These are phyloP conservation scores for Calvatia gigantea DNA, from an alignment of 768 basidiomycete genomes.

Conservation along the genomic window DNA sequence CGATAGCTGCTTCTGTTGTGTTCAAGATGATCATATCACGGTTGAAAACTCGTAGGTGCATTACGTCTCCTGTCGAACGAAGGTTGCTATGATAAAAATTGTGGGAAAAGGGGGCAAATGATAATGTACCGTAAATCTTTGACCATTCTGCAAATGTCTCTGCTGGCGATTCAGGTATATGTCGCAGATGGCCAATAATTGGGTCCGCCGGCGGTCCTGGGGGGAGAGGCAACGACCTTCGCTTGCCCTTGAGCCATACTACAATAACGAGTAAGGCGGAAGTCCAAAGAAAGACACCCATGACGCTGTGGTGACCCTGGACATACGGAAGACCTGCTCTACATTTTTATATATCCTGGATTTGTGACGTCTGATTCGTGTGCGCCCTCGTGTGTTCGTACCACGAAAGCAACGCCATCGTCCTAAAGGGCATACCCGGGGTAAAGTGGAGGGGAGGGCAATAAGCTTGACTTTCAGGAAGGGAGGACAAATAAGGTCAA, in stretches of 20 bases:
- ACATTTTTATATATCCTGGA: no score
- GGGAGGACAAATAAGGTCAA: no score
- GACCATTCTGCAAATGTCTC: constrained; percentile 1
- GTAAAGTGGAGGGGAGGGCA: no score
- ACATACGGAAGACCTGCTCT: not conserved
- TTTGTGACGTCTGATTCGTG: no score
- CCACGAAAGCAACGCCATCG: no score
- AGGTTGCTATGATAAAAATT: not conserved
- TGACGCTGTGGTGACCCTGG: not conserved
- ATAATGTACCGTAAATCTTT: not conserved
- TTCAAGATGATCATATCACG: constrained; percentile 13
- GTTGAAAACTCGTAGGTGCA: not conserved
- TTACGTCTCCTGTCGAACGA: not conserved
- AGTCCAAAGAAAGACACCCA: not conserved
- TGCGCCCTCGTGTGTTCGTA: no score
- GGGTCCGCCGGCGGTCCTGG: constrained; percentile 1
- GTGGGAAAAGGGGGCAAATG: not conserved
- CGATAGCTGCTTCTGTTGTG: constrained; percentile 12
- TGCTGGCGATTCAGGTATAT: not conserved
- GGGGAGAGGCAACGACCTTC: not conserved
- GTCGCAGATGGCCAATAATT: constrained; percentile 1
- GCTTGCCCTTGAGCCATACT: not conserved
- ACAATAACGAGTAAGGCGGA: not conserved
- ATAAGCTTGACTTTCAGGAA: no score
- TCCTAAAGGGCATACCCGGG: no score